Evolutionary conservation across 2,329 filamentous ascomycete genomes (phyloP).

Genomic region (Cyanodermella asteris): DNA sequence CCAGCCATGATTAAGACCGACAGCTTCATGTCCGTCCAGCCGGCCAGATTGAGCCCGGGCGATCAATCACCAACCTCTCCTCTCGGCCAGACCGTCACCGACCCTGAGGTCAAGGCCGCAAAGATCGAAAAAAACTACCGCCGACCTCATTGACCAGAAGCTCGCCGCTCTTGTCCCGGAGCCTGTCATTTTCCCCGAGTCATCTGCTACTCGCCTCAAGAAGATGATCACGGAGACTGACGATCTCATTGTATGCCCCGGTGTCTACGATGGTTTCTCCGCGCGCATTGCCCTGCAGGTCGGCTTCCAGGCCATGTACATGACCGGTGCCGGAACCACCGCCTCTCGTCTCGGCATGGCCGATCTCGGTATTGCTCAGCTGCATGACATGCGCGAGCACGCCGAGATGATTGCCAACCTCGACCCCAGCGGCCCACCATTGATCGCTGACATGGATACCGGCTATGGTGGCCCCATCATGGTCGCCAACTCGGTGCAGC

Average conservation of each 20-base stretch:
- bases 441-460: constrained; percentile 16
- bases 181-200: too few relatives aligned
- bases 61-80: too few relatives aligned
- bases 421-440: constrained; percentile 26
- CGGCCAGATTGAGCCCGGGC: too few relatives aligned
- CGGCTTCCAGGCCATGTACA: constrained; percentile 45
- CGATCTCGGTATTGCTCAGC: constrained; percentile 39
- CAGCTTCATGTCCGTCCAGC: too few relatives aligned
- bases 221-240: constrained; percentile 18
- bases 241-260: constrained; percentile 34
- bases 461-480: constrained; percentile 21
- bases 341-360: constrained; percentile 39
- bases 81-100: too few relatives aligned
- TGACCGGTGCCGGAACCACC: constrained; percentile 43
- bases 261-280: constrained; percentile 47
- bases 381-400: constrained; percentile 40
- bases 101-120: too few relatives aligned
- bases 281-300: constrained; percentile 38
- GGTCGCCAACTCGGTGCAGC: constrained; percentile 30
- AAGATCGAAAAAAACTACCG: too few relatives aligned
- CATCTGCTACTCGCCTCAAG: constrained; percentile 14
- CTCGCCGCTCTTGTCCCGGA: too few relatives aligned
- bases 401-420: constrained; percentile 44
- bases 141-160: too few relatives aligned
- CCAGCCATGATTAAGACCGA: too few relatives aligned